These are phyloP conservation scores for Dendrobium catenatum DNA, from an alignment of 106 monocot genomes.

Conservation along the genomic window DNA sequence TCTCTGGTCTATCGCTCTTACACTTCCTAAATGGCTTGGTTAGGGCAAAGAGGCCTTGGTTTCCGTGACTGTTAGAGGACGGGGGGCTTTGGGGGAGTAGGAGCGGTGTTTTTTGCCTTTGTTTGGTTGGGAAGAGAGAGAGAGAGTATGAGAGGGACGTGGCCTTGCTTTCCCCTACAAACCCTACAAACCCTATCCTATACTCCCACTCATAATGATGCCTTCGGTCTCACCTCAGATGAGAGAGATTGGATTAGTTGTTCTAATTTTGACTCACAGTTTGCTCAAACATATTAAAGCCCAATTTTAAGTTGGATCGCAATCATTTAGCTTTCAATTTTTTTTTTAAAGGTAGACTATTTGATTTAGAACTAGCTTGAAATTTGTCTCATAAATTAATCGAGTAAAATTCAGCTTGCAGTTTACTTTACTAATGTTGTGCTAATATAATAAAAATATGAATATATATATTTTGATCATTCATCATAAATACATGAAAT, in stretches of 20 bases:
- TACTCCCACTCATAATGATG: background rate
- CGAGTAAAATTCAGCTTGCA: background rate
- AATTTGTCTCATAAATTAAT: background rate
- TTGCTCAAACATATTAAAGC: background rate
- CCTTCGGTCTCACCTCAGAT: background rate
- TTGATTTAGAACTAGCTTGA: background rate
- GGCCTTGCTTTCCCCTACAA: slow-evolving; percentile 9
- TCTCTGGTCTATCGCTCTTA: background rate
- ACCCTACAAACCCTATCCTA: slow-evolving; percentile 12
- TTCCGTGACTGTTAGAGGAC: slow-evolving; percentile 18
- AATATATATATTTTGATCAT: too few relatives aligned
- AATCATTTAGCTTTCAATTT: too few relatives aligned
- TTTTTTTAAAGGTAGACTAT: too few relatives aligned
- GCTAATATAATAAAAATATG: too few relatives aligned
- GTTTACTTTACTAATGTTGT: background rate
- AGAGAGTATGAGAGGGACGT: slow-evolving; percentile 13
- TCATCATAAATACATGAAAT: background rate
- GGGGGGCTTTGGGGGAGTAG: background rate
- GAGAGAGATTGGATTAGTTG: background rate
- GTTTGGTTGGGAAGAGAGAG: background rate
- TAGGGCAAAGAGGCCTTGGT: slow-evolving; percentile 9
- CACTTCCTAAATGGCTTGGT: background rate
- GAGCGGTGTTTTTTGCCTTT: background rate
- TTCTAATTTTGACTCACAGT: background rate
- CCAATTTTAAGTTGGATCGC: too few relatives aligned